phyloP scores from a whole-genome alignment of 192 early-diverging fungal species.

The Gaertneriomyces semiglobifer region DNA sequence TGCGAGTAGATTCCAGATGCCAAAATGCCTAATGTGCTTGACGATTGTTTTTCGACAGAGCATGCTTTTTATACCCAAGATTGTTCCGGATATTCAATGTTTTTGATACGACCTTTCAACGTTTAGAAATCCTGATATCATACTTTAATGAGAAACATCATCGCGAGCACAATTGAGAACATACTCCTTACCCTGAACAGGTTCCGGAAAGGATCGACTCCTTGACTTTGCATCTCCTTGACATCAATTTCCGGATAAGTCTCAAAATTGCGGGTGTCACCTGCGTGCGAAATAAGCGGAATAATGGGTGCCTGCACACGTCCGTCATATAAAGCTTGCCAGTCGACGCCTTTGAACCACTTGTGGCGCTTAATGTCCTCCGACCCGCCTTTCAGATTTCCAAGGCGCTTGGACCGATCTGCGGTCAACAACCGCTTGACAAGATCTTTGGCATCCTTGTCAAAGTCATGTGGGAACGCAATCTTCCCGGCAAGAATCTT shows the following conservation, averaged over 20 bases:
- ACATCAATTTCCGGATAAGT: constrained; percentile 83
- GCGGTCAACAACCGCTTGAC: constrained; percentile 87
- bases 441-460: constrained; percentile 78
- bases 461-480: constrained; percentile 85
- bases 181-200: constrained; percentile 54
- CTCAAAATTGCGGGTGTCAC: constrained; percentile 98
- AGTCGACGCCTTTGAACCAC: constrained; percentile 93
- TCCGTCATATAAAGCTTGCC: constrained; percentile 78
- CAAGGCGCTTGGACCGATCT: constrained; percentile 88
- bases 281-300: constrained; percentile 80
- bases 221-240: constrained; percentile 47
- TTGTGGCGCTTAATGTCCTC: constrained; percentile 90
- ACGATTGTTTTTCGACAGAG: too few relatives aligned
- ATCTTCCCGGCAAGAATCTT: constrained; percentile 92
- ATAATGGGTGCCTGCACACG: constrained; percentile 83
- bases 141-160: background rate
- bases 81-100: too few relatives aligned
- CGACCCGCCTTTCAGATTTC: constrained; percentile 87
- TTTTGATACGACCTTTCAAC: too few relatives aligned
- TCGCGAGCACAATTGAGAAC: background rate
- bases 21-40: too few relatives aligned
- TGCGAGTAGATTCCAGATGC: too few relatives aligned
- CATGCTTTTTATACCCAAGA: too few relatives aligned
- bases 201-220: constrained; percentile 70
- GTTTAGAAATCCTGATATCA: too few relatives aligned